Percentiles rank a stretch among this genome's conserved stretches.
These are phyloP conservation scores for Digitaria exilis DNA, from an alignment of 202 grass and related monocot genomes.

Conservation along the genomic window DNA sequence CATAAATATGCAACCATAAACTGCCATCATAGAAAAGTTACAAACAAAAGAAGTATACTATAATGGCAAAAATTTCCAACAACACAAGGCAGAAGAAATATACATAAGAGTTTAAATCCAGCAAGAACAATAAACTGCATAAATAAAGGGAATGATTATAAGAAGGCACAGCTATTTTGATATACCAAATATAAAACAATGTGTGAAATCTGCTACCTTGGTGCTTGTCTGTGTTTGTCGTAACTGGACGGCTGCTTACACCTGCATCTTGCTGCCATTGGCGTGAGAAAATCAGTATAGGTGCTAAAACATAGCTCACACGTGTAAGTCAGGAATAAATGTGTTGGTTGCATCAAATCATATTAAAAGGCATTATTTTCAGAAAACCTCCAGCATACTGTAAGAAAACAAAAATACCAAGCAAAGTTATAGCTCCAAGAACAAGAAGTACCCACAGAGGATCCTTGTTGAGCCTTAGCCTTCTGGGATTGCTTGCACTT, in stretches of 20 bases:
- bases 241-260: conserved; percentile 39
- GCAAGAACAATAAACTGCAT: neutral
- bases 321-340: neutral
- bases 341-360: neutral
- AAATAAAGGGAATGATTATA: neutral
- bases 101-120: neutral
- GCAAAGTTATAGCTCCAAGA: neutral
- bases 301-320: conserved; percentile 10
- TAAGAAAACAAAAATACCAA: conserved; percentile 13
- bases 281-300: conserved; percentile 23
- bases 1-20: conserved; percentile 30
- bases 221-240: conserved; percentile 42
- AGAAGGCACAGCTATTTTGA: neutral
- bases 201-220: conserved; percentile 39
- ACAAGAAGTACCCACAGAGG: conserved; percentile 27
- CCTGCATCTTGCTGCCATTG: conserved; percentile 56
- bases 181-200: conserved; percentile 25
- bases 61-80: neutral
- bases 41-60: neutral
- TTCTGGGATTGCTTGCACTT: conserved; percentile 75
- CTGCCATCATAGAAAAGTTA: conserved; percentile 1
- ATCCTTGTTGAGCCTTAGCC: conserved; percentile 55
- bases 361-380: conserved; percentile 8
- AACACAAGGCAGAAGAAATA: neutral
- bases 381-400: neutral